Base-by-base conservation (phyloP, 345 rosid genomes). In the Kernera saxatilis region DNA sequence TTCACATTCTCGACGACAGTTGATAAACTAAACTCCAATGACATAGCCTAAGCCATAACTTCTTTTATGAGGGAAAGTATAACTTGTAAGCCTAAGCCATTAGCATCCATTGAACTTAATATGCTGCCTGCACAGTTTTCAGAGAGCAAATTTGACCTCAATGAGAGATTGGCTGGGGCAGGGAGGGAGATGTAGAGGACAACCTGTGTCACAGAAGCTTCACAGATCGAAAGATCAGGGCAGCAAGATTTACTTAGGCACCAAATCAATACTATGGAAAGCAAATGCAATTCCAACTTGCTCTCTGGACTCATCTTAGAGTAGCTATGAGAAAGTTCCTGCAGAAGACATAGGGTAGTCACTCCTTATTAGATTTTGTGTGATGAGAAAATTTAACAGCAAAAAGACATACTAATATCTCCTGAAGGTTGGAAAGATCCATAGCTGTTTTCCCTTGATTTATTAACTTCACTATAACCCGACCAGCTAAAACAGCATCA, bases 401-500 rank as follows among this genome's bases (percentile, higher is more conserved):
- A 21, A 55, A 72, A 43, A 46, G 21, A 69, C 51, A 62, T 83
- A 85, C 98, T 83, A 87, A 73, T 69, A 62, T 72, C 66, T 68
- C 78, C 41, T 49, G 69, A 53, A 76, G 59, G 64, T 76, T 81
- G 22, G 77, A 60, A 32, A 71, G 72, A 50, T 78, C 78, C 40
- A 29, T 66, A 60, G 73, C 74, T 77, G 48, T 52, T 58, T 79
- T 32, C 62, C 74, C 78, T 64, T 81, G 75, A 69, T 67, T 72
- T 56, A 85, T 63, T 61, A 76, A 67, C 72, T 90, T 92, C 55
- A 74, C 85, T 35, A 90, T 56, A 22, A 87, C 26, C 30, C 95
- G 86, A 75, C 93, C 95, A 56, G 96, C 93, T 77, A 92, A 78
- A 76, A 87, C 87, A 58, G 91, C 72, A 75, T 88, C 87, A 32